phyloP scores from a whole-genome alignment of 805 yeast genomes.

The Candida berthetii region DNA sequence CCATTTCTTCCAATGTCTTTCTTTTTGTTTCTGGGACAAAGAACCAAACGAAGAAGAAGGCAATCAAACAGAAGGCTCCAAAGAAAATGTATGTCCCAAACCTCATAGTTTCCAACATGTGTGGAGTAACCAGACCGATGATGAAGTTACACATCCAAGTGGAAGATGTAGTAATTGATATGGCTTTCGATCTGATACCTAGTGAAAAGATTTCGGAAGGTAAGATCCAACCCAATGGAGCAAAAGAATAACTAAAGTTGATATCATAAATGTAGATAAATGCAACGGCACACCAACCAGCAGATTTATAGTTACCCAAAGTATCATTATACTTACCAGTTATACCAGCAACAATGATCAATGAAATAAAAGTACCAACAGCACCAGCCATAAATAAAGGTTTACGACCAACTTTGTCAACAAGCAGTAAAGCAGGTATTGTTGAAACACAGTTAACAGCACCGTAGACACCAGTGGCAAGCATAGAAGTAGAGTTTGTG shows the following conservation, averaged over 20 bases:
- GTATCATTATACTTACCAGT: constrained; percentile 1
- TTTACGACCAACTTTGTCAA: constrained; percentile 38
- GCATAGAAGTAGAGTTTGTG: constrained; percentile 35
- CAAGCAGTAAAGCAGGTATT: constrained; percentile 9
- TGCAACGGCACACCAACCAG: constrained; percentile 35
- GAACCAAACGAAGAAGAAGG: constrained; percentile 2
- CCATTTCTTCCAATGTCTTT: constrained; percentile 6
- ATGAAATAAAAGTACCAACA: constrained; percentile 30
- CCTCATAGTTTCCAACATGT: constrained; percentile 30
- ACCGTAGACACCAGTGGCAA: constrained; percentile 46
- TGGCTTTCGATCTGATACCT: constrained; percentile 34
- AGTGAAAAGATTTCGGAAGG: constrained; percentile 38
- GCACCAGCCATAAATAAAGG: constrained; percentile 32
- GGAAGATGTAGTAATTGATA: no score
- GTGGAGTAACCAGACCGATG: no score
- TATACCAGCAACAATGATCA: constrained; percentile 39
- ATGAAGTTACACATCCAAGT: no score
- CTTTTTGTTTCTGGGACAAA: constrained; percentile 5
- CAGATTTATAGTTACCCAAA: constrained; percentile 13
- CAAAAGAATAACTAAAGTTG: constrained; percentile 36
- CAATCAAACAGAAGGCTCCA: constrained; percentile 3
- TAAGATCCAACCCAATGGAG: constrained; percentile 38
- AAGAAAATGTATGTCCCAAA: constrained; percentile 35
- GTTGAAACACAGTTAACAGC: constrained; percentile 18
- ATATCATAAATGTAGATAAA: constrained; percentile 37